Evolutionary conservation across 1,284 basidiomycete genomes (phyloP), one percentile per base, ranked within the genome.

Genomic region (Ganoderma resinaceum): DNA sequence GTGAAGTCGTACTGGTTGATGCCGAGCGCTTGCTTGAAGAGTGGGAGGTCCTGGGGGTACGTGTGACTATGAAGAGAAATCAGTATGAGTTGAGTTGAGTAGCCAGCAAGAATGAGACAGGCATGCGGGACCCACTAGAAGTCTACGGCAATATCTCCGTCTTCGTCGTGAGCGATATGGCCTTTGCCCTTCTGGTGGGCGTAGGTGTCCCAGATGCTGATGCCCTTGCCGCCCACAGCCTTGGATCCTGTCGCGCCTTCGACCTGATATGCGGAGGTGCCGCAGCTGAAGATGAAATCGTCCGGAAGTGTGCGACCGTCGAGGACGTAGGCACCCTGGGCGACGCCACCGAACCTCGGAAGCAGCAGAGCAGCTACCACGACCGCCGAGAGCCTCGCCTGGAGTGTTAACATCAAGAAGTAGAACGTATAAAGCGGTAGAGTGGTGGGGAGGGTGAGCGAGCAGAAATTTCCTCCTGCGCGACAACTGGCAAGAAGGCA

Each of bases 201-300:
- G 79, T 91, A 93, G 62, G 85, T 86, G 77, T 93, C 92, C 91
- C 91, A 93, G 72, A 91, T 87, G 20, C 89, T 90, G 64, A 85
- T 86, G 0, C 87, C 86, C 65, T 89, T 87, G 7, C 85, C 86
- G 60, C 88, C 86, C 23, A 78, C 81, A 60, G 83, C 76, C n/a
- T 85, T 82, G 2, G 88, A 88, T 2, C 57, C 57, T 1, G 57
- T 59, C 11, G 57, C 57, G 16, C 90, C 90, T 80, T 91, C 90
- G 62, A 91, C 89, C 80, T 93, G 87, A 78, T 87, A 89, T 62
- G 57, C 57, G 8, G 57, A 59, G 20, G 57, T 59, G 14, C 35
- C 57, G n/a, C 57, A 59, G 57, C 57, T 59, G 33, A 59, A 59
- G 57, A 38, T 37, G 57, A 59, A 59, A n/a, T 59, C 57, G 33